Base-by-base conservation (phyloP, 805 yeast genomes). In the Kregervanrija delftensis region DNA sequence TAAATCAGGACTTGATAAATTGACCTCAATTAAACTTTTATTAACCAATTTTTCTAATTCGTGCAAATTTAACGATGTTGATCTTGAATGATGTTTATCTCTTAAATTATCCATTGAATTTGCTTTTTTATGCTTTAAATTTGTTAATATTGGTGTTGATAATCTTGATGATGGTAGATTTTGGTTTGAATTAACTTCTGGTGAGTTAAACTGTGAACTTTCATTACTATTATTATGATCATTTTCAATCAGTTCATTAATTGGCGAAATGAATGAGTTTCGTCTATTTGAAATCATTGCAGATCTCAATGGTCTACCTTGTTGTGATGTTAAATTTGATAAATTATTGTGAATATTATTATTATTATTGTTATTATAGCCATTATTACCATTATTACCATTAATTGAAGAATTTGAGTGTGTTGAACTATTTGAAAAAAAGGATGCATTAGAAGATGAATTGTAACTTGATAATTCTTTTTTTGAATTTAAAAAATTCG, bases 211-310 rank as follows among this genome's bases (percentile, higher is more conserved):
- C 12, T 8, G 28, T 13, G 22, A 41, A 35, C 4, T 31, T 16
- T 31, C 17, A 31, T 4, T 31, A 15, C 34, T 30, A 41, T 42
- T 46, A 43, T 11, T 15, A 9, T 32, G 13, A 28, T 12, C 14
- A 33, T 36, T 37, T 34, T 48, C 39, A 30, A 55, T 51, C n/a
- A 58, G 37, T 28, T 52, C 51, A 45, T 55, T 56, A 37, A 59
- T 54, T 17, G 63, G 63, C 10, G 64, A 58, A 22, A 56, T 52
- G 42, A 48, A 58, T 8, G 62, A 56, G 10, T 47, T 43, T 43
- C 63, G 50, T 13, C 40, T 40, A 30, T 15, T 41, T 10, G 49
- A 47, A n/a, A 48, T 47, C 32, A 49, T 41, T 12, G 52, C 54
- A 8, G 45, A 40, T 32, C 59, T 46, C 36, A 49, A 40, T 15